These are phyloP conservation scores for Orobanche coerulescens DNA, from an alignment of 257 asterid genomes.

Conservation along the genomic window DNA sequence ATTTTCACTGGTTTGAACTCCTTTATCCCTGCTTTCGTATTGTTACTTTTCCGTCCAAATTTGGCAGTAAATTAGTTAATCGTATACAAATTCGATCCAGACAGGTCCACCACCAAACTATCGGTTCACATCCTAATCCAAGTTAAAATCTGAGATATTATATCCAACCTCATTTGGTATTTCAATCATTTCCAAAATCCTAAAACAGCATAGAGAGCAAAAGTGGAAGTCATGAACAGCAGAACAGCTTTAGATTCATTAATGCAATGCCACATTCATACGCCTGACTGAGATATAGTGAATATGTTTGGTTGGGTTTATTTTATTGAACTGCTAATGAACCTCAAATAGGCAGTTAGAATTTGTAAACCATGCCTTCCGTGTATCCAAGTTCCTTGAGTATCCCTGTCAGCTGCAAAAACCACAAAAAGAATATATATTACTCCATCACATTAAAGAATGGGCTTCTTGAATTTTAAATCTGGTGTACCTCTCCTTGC, in stretches of 20 bases:
- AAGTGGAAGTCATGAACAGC: too few species aligned
- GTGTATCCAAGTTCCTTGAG: conserved; percentile 78
- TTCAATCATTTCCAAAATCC: background rate
- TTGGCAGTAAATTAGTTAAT: background rate
- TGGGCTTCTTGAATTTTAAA: background rate
- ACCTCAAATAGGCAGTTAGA: conserved; percentile 29
- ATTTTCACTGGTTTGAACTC: too few species aligned
- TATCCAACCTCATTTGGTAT: background rate
- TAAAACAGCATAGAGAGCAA: too few species aligned
- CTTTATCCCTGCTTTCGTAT: too few species aligned
- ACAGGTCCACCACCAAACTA: too few species aligned
- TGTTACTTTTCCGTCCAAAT: background rate
- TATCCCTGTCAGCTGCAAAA: conserved; percentile 62
- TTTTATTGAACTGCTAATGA: conserved; percentile 18
- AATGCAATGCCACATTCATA: background rate
- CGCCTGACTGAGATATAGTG: background rate
- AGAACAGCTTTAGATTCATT: too few species aligned
- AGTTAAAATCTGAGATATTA: background rate
- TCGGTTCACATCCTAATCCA: background rate
- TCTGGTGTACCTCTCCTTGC: conserved; percentile 79
- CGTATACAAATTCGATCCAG: background rate
- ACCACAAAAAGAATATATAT: too few species aligned
- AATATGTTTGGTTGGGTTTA: background rate
- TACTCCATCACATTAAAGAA: background rate
- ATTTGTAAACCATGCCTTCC: conserved; percentile 83